Evolutionary conservation across 2,329 filamentous ascomycete genomes (phyloP), one percentile per base, ranked within the genome.

Genomic region (Pyrenophora graminea): DNA sequence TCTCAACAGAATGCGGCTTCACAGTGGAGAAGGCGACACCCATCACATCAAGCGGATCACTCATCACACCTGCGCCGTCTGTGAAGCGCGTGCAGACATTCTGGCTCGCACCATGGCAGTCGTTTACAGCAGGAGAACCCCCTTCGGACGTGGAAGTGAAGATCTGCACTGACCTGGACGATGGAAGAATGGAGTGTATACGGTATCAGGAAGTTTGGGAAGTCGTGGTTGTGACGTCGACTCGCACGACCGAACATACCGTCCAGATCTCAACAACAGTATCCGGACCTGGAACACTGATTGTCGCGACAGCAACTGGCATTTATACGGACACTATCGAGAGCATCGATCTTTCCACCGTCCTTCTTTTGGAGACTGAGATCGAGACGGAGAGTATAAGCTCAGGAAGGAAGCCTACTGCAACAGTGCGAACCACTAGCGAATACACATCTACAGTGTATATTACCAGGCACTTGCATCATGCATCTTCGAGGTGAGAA

Each of bases 1-100:
- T 78, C 56, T 78, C 76, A 2, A 77, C 70, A 42, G 70, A 77
- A 39, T 75, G 72, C 41, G 76, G 74, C n/a, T 76, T 72, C 58
- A 67, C 67, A 1, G 55, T 78, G n/a, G 69, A 70, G 5, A 73
- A 68, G 4, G 71, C 75, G 5, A 64, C 65, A 0, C 44, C 49
- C 1, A 51, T 55, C 4, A 61, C 50, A 4, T 46, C 21, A 4
- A 49, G 54, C 39, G 55, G 55, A 27, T 49, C 58, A 4, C 47
- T 66, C 6, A 73, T 75, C 42, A 77, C 76, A 0, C 68, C 73
- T 2, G 63, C 68, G 2, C 74, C 74, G 2, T 71, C 66, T 1
- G 61, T 78, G 19, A 69, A 73, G 47, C 67, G 64, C 0, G 58
- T 76, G 25, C 76, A 73, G 42, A 78, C 75, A 3, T 78, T 74